These are phyloP conservation scores for Aspergillus taichungensis DNA, from an alignment of 495 filamentous ascomycete species.

Conservation along the genomic window DNA sequence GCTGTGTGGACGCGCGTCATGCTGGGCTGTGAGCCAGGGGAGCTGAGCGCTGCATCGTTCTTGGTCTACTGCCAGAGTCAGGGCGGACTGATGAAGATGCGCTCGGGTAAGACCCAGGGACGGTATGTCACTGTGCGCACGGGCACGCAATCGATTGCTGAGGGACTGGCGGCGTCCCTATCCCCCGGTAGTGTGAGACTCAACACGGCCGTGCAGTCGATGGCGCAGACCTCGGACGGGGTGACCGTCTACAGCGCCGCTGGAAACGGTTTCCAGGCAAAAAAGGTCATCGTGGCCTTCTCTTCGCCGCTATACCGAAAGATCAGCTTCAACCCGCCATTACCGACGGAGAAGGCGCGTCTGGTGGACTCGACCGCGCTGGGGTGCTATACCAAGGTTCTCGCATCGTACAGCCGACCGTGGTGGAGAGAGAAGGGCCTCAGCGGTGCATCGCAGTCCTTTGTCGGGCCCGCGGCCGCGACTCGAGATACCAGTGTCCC, in stretches of 20 bases:
- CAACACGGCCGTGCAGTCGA: slow-evolving; percentile 8
- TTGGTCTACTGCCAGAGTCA: slow-evolving; percentile 41
- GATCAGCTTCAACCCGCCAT: slow-evolving; percentile 24
- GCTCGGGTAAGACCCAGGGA: slow-evolving; percentile 35
- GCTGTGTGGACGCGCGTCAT: slow-evolving; percentile 34
- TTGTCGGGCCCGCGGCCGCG: slow-evolving; percentile 27
- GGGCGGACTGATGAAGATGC: slow-evolving; percentile 28
- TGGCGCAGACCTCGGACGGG: neutral
- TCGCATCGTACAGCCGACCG: slow-evolving; percentile 25
- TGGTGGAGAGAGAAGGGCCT: slow-evolving; percentile 31
- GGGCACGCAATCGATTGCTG: slow-evolving; percentile 27
- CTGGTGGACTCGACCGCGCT: slow-evolving; percentile 10
- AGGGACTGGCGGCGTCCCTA: slow-evolving; percentile 15
- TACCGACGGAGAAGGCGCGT: slow-evolving; percentile 15
- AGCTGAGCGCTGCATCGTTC: slow-evolving; percentile 39
- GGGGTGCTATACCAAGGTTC: slow-evolving; percentile 32
- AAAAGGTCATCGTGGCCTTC: slow-evolving; percentile 28
- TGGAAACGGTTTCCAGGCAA: slow-evolving; percentile 13
- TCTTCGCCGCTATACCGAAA: slow-evolving; percentile 23
- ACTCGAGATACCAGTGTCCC: slow-evolving; percentile 31
- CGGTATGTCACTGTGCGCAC: slow-evolving; percentile 33
- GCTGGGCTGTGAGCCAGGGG: slow-evolving; percentile 32
- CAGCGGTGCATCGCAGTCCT: slow-evolving; percentile 26
- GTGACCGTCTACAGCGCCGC: neutral
- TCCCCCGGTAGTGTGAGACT: slow-evolving; percentile 14